phyloP scores from a whole-genome alignment of 345 rosid species.

The Psidium guajava region DNA sequence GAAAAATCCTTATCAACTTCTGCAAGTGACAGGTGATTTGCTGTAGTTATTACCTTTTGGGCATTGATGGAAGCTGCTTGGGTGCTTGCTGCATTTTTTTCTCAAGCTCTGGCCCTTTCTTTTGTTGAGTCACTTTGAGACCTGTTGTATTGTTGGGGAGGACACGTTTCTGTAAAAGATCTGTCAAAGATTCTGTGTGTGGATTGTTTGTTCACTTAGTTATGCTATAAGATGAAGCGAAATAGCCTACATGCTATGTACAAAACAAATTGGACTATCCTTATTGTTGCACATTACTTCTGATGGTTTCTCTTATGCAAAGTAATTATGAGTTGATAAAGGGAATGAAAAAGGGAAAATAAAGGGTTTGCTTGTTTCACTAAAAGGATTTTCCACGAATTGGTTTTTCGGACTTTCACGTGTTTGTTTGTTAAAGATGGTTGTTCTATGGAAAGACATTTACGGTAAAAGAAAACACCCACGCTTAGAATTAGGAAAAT shows the following conservation, averaged over 20 bases:
- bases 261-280: not conserved
- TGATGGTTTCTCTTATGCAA: not conserved
- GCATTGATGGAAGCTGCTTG: not conserved
- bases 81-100: not conserved
- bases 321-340: not conserved
- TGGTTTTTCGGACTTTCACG: not conserved
- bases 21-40: constrained; percentile 58
- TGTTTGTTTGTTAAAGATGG: not conserved
- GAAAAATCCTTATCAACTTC: constrained; percentile 50
- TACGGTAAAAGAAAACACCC: not conserved
- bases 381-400: not conserved
- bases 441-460: not conserved
- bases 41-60: not conserved
- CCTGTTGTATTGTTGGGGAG: not conserved
- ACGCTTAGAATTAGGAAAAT: not conserved
- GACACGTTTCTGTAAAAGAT: not conserved
- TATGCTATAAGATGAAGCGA: not conserved
- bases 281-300: not conserved
- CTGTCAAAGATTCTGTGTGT: not conserved
- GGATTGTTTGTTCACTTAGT: not conserved
- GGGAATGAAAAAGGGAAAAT: not conserved
- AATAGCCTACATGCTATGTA: not conserved
- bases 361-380: not conserved
- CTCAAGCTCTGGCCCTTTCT: not conserved
- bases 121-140: not conserved